phyloP scores from a whole-genome alignment of 352 stramenopile species.

The Phytophthora cryptogea region DNA sequence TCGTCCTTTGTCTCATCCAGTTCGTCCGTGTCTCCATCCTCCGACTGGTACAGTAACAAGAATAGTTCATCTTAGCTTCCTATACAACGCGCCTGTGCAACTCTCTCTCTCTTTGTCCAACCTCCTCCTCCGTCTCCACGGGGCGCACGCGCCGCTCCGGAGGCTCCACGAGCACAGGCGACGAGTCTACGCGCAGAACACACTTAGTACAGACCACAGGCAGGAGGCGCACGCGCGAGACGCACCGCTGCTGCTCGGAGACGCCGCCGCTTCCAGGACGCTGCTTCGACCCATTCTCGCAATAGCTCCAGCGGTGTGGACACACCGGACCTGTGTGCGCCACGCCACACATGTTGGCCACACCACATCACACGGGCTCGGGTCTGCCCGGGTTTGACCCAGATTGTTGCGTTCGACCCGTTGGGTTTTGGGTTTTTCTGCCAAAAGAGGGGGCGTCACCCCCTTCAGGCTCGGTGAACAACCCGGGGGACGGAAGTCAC shows the following conservation, averaged over 20 bases:
- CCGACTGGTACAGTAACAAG: constrained; percentile 12
- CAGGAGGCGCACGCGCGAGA: neutral
- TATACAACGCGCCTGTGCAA: neutral
- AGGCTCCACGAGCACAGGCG: constrained; percentile 26
- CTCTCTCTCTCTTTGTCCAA: neutral
- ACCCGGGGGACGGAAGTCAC: too few relatives aligned
- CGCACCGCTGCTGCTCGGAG: constrained; percentile 34
- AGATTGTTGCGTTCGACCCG: too few relatives aligned
- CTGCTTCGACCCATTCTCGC: constrained; percentile 5
- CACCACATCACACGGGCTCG: too few relatives aligned
- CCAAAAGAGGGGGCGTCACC: too few relatives aligned
- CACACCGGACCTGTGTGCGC: too few relatives aligned
- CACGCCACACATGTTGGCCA: too few relatives aligned
- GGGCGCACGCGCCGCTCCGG: constrained; percentile 10
- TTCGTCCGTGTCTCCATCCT: constrained; percentile 31
- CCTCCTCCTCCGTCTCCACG: constrained; percentile 22
- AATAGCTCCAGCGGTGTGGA: too few relatives aligned
- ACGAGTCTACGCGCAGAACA: constrained; percentile 26
- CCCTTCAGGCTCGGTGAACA: too few relatives aligned
- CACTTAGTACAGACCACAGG: constrained; percentile 4
- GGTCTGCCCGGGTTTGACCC: too few relatives aligned
- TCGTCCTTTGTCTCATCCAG: constrained; percentile 31
- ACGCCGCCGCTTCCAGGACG: constrained; percentile 29
- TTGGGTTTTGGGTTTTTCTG: too few relatives aligned
- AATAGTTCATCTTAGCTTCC: neutral